Conservation (phyloP, 1,284 basidiomycete species). For the Schizophyllum commune region DNA sequence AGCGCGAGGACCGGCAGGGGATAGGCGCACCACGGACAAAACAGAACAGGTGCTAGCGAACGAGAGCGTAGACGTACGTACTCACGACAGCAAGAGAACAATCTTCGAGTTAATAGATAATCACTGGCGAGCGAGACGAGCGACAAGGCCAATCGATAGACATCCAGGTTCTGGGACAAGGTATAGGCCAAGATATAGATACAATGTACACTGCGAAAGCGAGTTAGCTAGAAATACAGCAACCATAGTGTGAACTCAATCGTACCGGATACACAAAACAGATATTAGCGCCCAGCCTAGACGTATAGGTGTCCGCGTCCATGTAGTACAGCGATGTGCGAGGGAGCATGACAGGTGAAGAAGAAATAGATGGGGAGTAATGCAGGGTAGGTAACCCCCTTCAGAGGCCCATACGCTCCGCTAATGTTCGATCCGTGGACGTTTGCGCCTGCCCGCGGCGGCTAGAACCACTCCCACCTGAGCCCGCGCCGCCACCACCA, state of each 20-base stretch:
- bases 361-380: background rate
- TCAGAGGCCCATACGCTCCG: background rate
- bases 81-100: too few relatives aligned
- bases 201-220: background rate
- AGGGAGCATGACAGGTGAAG: background rate
- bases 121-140: background rate
- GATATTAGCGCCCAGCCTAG: background rate
- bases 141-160: background rate
- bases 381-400: background rate
- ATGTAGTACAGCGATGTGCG: background rate
- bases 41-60: background rate
- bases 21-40: too few relatives aligned
- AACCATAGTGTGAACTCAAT: background rate
- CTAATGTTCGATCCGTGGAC: background rate
- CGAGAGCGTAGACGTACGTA: background rate
- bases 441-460: background rate
- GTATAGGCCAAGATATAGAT: background rate
- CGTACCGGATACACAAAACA: background rate
- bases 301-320: background rate
- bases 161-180: background rate
- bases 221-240: background rate
- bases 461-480: background rate
- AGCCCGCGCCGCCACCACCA: background rate
- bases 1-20: too few relatives aligned
- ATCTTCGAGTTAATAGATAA: too few relatives aligned